These are phyloP conservation scores for Colletotrichum lentis DNA, from an alignment of 2,329 filamentous ascomycete genomes.

Conservation along the genomic window DNA sequence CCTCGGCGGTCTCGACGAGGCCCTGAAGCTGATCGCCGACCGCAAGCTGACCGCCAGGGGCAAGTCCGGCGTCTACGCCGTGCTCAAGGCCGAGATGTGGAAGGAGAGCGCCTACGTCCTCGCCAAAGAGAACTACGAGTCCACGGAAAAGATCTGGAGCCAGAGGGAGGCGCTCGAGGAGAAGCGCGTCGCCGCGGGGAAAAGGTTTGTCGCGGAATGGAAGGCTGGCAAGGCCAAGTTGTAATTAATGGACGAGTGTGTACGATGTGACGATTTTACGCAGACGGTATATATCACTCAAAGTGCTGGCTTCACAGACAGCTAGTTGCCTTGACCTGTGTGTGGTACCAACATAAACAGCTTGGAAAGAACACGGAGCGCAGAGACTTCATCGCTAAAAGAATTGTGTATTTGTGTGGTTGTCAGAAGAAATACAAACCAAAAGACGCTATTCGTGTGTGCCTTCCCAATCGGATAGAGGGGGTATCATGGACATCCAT, in stretches of 20 bases:
- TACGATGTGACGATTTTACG: not conserved
- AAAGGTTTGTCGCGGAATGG: slow-evolving; percentile 58
- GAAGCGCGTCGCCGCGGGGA: slow-evolving; percentile 57
- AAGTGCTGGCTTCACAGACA: not conserved
- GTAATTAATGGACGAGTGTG: slow-evolving; percentile 41
- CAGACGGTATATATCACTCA: not conserved
- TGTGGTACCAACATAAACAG: not conserved
- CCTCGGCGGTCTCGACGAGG: slow-evolving; percentile 70
- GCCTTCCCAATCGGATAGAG: slow-evolving; percentile 37
- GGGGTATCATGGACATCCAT: slow-evolving; percentile 40
- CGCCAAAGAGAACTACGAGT: slow-evolving; percentile 59
- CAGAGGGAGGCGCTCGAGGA: slow-evolving; percentile 53
- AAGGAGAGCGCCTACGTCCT: slow-evolving; percentile 69
- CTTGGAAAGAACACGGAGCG: not conserved
- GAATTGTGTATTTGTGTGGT: slow-evolving; percentile 32
- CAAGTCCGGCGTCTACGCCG: slow-evolving; percentile 71
- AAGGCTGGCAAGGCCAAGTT: slow-evolving; percentile 51
- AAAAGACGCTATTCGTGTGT: slow-evolving; percentile 34
- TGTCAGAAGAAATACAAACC: not conserved
- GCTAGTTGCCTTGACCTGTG: not conserved
- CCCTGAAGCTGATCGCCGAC: slow-evolving; percentile 66
- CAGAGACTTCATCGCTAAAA: not conserved
- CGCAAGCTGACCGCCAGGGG: slow-evolving; percentile 68
- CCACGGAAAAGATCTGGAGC: slow-evolving; percentile 59
- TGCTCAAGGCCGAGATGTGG: slow-evolving; percentile 80